phyloP scores from a whole-genome alignment of 208 protist genomes.

The Vickermania ingenoplastis region DNA sequence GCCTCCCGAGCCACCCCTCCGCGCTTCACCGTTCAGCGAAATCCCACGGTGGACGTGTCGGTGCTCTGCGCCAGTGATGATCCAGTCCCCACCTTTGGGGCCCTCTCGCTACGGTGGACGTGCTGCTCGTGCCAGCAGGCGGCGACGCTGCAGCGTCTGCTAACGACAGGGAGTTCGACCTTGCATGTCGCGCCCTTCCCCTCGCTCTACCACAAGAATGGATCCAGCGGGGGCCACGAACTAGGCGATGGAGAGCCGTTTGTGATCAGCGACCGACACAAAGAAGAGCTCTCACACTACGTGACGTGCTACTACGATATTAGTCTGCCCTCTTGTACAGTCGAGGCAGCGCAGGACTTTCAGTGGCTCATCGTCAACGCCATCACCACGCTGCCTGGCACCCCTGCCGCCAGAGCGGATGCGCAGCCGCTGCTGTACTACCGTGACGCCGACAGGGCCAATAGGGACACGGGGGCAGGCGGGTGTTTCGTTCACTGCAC shows the following conservation, averaged over 20 bases:
- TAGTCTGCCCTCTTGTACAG: background rate
- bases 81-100: conserved; percentile 46
- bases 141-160: conserved; percentile 5
- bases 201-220: background rate
- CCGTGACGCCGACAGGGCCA: background rate
- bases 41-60: too few relatives aligned
- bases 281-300: background rate
- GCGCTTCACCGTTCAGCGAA: too few relatives aligned
- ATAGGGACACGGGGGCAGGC: background rate
- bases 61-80: too few relatives aligned
- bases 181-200: background rate
- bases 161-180: background rate
- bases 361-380: background rate
- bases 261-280: too few relatives aligned
- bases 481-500: background rate
- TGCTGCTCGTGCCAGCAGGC: conserved; percentile 7
- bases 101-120: conserved; percentile 27
- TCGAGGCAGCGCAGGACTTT: background rate
- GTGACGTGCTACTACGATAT: background rate
- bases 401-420: background rate
- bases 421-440: background rate
- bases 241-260: too few relatives aligned
- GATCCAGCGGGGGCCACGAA: too few relatives aligned
- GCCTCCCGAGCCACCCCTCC: too few relatives aligned
- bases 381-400: too few relatives aligned